phyloP scores from a whole-genome alignment of 768 basidiomycete species.

The Psilocybe cyanescens region DNA sequence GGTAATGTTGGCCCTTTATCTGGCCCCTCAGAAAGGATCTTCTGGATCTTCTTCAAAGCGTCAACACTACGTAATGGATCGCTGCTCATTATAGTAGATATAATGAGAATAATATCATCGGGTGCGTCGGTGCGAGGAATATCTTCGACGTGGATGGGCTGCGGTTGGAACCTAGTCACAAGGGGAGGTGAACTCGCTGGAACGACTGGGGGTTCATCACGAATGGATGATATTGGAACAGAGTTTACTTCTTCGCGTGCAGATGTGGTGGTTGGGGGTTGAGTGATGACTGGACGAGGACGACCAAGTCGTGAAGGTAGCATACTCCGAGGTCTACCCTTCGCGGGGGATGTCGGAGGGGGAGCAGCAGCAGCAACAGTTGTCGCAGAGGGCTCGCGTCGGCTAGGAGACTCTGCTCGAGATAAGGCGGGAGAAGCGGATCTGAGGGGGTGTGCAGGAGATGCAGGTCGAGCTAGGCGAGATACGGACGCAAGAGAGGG shows the following conservation, averaged over 20 bases:
- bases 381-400: constrained; percentile 27
- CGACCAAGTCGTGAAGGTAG: constrained; percentile 77
- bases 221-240: constrained; percentile 4
- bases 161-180: constrained; percentile 6
- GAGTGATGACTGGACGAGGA: constrained; percentile 55
- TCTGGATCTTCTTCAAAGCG: constrained; percentile 91
- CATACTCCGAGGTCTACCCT: constrained; percentile 64
- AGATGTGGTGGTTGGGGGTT: constrained; percentile 16
- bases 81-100: constrained; percentile 88
- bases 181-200: constrained; percentile 3
- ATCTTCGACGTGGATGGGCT: constrained; percentile 27
- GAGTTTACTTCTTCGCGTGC: constrained; percentile 28
- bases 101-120: constrained; percentile 77
- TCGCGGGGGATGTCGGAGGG: constrained; percentile 46
- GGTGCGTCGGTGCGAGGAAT: constrained; percentile 34
- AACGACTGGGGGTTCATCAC: constrained; percentile 10
- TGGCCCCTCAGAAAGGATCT: constrained; percentile 76
- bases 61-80: constrained; percentile 89
- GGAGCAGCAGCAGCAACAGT: constrained; percentile 24
- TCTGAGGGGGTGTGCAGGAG: constrained; percentile 45
- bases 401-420: constrained; percentile 50
- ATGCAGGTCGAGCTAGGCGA: constrained; percentile 47
- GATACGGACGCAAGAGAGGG: constrained; percentile 35
- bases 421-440: constrained; percentile 46
- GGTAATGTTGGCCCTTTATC: constrained; percentile 71